Conservation (phyloP, 805 yeast species). For the Lipomyces yamanashiensis region DNA sequence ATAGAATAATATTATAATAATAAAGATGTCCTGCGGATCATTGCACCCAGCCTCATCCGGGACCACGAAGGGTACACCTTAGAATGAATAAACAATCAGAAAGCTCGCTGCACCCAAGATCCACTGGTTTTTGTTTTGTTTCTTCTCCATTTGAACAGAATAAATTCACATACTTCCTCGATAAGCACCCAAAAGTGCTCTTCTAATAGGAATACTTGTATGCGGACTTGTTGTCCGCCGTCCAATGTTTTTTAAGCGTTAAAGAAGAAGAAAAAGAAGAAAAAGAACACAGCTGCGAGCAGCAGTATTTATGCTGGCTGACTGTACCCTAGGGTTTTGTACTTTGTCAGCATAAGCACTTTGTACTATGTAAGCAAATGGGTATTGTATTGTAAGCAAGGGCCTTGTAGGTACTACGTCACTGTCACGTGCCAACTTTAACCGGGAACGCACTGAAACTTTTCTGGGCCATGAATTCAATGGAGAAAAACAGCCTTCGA, state of each 20-base stretch:
- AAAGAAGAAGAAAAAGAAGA: conserved; percentile 25
- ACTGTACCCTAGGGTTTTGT: background rate
- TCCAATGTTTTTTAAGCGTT: conserved; percentile 44
- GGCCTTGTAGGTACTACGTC: background rate
- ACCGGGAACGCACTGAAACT: background rate
- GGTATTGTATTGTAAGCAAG: no score
- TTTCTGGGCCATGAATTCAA: background rate
- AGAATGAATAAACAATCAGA: conserved; percentile 49
- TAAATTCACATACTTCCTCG: conserved; percentile 47
- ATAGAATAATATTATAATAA: background rate
- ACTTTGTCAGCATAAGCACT: no score
- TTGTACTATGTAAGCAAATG: no score
- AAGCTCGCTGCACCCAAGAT: conserved; percentile 72
- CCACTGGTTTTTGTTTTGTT: conserved; percentile 46
- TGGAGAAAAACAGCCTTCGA: background rate
- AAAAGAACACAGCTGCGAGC: background rate
- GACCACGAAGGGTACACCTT: conserved; percentile 68
- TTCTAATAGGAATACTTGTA: conserved; percentile 48
- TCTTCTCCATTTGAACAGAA: conserved; percentile 57
- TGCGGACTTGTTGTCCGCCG: conserved; percentile 4
- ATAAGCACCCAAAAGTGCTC: conserved; percentile 42
- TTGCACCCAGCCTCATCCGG: conserved; percentile 68
- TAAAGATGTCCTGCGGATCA: conserved; percentile 53
- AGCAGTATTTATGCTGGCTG: background rate
- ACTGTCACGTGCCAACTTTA: background rate